phyloP scores from a whole-genome alignment of 306 rosid genomes.

The Quercus aquifolioides region DNA sequence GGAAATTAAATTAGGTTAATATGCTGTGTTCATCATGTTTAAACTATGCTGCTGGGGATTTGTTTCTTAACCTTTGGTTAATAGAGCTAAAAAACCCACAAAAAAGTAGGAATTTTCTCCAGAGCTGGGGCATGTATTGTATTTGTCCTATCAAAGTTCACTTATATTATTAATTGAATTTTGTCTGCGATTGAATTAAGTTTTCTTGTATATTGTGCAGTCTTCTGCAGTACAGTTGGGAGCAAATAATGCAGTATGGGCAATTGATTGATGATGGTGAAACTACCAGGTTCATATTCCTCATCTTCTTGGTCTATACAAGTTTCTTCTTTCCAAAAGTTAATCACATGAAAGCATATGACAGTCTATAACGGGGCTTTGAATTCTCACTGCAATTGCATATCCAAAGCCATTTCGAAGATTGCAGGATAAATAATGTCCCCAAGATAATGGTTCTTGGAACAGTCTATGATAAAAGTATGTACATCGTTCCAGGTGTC shows the following conservation, averaged over 20 bases:
- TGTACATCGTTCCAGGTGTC: too few species aligned
- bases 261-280: constrained; percentile 66
- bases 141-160: not conserved
- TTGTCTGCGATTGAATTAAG: too few species aligned
- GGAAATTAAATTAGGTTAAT: too few species aligned
- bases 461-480: too few species aligned
- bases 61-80: not conserved
- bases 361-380: too few species aligned
- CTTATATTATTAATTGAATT: not conserved
- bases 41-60: not conserved
- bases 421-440: too few species aligned
- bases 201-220: constrained; percentile 42
- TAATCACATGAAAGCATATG: too few species aligned
- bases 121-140: not conserved
- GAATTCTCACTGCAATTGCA: too few species aligned
- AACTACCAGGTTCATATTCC: constrained; percentile 74
- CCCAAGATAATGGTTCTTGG: too few species aligned
- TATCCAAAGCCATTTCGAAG: too few species aligned
- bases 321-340: not conserved
- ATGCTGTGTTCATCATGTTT: not conserved
- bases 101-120: not conserved
- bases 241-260: constrained; percentile 81
- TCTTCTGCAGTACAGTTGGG: constrained; percentile 78
- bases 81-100: not conserved
- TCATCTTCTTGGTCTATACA: constrained; percentile 80